These are phyloP conservation scores for Lodderomyces elongisporus DNA, from an alignment of 1,139 yeast species.

Conservation along the genomic window DNA sequence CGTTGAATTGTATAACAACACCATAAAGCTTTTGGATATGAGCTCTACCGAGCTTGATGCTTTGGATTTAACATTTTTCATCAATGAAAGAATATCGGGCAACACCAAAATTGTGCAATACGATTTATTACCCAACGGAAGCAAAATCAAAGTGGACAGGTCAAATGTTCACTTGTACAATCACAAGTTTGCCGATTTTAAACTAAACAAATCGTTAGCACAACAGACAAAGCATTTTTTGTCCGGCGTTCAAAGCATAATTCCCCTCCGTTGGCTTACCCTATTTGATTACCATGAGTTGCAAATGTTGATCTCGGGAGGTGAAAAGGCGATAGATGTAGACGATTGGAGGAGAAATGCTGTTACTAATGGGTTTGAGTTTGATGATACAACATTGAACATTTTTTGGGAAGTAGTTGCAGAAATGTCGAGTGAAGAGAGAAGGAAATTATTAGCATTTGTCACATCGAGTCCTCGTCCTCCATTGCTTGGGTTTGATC, in stretches of 20 bases:
- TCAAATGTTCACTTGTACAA: conserved; percentile 68
- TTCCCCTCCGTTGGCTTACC: conserved; percentile 69
- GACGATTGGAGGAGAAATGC: conserved; percentile 62
- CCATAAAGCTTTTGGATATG: conserved; percentile 60
- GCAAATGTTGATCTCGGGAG: conserved; percentile 84
- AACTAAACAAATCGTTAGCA: conserved; percentile 59
- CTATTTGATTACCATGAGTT: conserved; percentile 83
- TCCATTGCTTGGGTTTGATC: conserved; percentile 80
- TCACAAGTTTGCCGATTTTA: conserved; percentile 73
- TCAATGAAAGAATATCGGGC: conserved; percentile 42
- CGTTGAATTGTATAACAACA: conserved; percentile 55
- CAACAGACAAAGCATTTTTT: conserved; percentile 62
- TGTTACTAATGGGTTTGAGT: conserved; percentile 62
- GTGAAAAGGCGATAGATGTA: conserved; percentile 60
- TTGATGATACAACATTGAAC: conserved; percentile 50
- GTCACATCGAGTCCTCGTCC: conserved; percentile 91
- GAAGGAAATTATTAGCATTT: conserved; percentile 65
- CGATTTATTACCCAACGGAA: conserved; percentile 57
- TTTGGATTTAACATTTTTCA: conserved; percentile 63
- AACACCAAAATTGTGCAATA: conserved; percentile 33
- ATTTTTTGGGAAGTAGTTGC: conserved; percentile 73
- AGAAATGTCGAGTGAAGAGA: conserved; percentile 61
- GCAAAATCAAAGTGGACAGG: conserved; percentile 48
- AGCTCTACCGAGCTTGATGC: conserved; percentile 50
- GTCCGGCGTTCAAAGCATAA: conserved; percentile 64